Percentiles rank a stretch among this genome's conserved stretches.
Evolutionary conservation across 139 green algal species (phyloP).

Genomic region (Nannochloris sp.): DNA sequence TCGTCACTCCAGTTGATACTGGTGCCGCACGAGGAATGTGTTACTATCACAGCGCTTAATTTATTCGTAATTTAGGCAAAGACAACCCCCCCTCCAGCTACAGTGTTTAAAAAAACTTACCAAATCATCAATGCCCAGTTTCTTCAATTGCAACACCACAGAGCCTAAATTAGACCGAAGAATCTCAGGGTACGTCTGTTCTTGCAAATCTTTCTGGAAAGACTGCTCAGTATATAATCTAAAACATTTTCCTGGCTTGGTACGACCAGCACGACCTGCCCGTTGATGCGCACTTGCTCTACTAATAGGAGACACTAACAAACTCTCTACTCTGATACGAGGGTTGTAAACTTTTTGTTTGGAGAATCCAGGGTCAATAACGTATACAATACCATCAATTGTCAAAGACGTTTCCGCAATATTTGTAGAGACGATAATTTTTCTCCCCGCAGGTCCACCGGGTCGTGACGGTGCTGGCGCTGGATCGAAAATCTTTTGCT

Average conservation of each 20-base stretch:
- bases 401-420: conserved; percentile 99
- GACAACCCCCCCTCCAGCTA: not conserved
- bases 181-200: conserved; percentile 99
- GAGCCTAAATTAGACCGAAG: conserved; percentile 94
- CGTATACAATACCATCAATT: conserved; percentile 99
- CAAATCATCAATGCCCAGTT: conserved; percentile 98
- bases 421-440: conserved; percentile 98
- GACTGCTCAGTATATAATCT: conserved; percentile 91
- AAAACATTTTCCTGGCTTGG: conserved; percentile 98
- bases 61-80: not conserved
- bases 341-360: conserved; percentile 99
- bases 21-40: conserved; percentile 70
- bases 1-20: conserved; percentile 12
- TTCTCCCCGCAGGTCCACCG: conserved; percentile 74
- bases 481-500: conserved; percentile 95
- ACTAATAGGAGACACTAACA: conserved; percentile 97
- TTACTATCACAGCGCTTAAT: conserved; percentile 32
- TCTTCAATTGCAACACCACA: conserved; percentile 98
- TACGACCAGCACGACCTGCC: conserved; percentile 89
- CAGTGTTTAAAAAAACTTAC: conserved; percentile 37
- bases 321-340: conserved; percentile 88
- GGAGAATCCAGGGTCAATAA: conserved; percentile 93
- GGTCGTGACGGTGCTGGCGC: conserved; percentile 45
- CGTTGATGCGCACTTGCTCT: conserved; percentile 91
- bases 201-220: conserved; percentile 96